Conservation (phyloP, 2,329 filamentous ascomycete genomes). For the Fusarium sp. region DNA sequence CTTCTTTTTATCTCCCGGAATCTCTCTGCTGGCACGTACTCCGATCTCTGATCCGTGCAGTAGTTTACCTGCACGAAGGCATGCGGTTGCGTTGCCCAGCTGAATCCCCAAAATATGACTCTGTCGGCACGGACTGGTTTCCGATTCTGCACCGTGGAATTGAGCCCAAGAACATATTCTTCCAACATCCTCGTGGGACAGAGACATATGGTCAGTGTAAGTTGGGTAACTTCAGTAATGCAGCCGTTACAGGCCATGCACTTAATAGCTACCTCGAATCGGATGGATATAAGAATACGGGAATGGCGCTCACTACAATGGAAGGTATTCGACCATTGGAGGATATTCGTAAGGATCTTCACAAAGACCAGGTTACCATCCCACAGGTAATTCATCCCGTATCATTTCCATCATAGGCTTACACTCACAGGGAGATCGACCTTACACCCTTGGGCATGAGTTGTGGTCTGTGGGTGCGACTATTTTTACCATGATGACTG, state of each 20-base stretch:
- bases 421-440: slow-evolving; percentile 43
- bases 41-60: slow-evolving; percentile 58
- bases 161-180: slow-evolving; percentile 60
- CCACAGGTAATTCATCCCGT: slow-evolving; percentile 15
- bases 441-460: slow-evolving; percentile 54
- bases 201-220: slow-evolving; percentile 67
- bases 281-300: not conserved
- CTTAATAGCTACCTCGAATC: not conserved
- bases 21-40: slow-evolving; percentile 67
- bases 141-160: slow-evolving; percentile 63
- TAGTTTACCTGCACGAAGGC: slow-evolving; percentile 65
- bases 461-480: slow-evolving; percentile 53
- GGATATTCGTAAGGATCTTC: slow-evolving; percentile 4
- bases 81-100: slow-evolving; percentile 42
- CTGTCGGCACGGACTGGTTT: slow-evolving; percentile 58
- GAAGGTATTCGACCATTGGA: slow-evolving; percentile 30
- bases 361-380: slow-evolving; percentile 12
- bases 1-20: slow-evolving; percentile 59
- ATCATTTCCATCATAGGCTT: not conserved
- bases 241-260: slow-evolving; percentile 54
- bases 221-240: slow-evolving; percentile 60
- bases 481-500: slow-evolving; percentile 58
- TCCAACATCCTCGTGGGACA: slow-evolving; percentile 58
- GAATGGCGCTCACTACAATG: slow-evolving; percentile 23
- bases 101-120: slow-evolving; percentile 16